phyloP scores from a whole-genome alignment of 169 alveolate genomes.

The Besnoitia besnoiti region DNA sequence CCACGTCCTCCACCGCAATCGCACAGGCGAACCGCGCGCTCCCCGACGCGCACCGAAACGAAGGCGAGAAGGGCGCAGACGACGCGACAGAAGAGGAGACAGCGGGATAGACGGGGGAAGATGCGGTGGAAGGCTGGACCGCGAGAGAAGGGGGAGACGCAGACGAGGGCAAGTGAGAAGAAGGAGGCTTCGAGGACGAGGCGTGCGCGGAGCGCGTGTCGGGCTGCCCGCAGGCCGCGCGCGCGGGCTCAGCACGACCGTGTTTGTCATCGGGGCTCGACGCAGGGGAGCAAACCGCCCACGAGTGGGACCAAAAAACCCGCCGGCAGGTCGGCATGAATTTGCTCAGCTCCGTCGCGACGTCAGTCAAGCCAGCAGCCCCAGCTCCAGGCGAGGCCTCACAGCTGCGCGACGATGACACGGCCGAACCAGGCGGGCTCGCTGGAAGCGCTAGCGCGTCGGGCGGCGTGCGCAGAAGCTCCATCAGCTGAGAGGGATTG shows the following conservation, averaged over 20 bases:
- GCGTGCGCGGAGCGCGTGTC: no score
- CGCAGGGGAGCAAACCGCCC: not conserved
- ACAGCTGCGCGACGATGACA: not conserved
- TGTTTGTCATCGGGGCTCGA: no score
- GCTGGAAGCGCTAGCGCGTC: not conserved
- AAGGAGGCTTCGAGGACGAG: no score
- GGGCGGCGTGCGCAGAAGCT: not conserved
- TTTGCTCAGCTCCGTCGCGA: conserved; percentile 28
- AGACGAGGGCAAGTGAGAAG: no score
- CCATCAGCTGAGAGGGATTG: not conserved
- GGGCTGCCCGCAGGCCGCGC: no score
- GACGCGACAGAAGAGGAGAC: not conserved
- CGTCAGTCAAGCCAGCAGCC: conserved; percentile 16
- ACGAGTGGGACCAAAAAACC: conserved; percentile 33
- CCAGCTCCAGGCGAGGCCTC: no score
- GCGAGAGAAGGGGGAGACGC: no score
- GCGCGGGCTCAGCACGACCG: no score
- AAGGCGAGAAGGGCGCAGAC: not conserved
- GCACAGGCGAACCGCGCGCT: conserved; percentile 18
- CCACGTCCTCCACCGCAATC: conserved; percentile 21
- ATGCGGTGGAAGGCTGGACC: no score
- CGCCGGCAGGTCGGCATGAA: conserved; percentile 25
- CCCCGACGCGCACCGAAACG: not conserved
- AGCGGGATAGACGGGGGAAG: not conserved
- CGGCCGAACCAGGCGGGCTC: not conserved